phyloP scores from a whole-genome alignment of 441 rosid genomes.

The Gossypium trilobum region DNA sequence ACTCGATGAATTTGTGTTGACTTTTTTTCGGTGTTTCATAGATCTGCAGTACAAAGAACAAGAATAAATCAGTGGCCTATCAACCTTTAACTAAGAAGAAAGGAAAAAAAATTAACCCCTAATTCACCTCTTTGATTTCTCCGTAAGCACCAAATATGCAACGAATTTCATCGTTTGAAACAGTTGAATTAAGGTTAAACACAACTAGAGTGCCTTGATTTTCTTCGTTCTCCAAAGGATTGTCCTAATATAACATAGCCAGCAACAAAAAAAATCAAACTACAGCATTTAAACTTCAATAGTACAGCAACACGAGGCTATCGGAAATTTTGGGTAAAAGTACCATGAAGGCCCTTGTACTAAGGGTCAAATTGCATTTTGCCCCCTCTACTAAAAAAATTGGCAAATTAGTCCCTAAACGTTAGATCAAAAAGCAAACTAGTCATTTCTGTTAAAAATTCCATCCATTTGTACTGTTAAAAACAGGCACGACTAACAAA shows the following conservation, averaged over 20 bases:
- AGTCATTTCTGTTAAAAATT: no score
- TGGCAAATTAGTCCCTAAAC: no score
- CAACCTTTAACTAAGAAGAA: neutral
- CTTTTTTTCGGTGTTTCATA: conserved; percentile 29
- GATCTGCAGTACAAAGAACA: conserved; percentile 31
- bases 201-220: conserved; percentile 42
- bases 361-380: no score
- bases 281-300: neutral
- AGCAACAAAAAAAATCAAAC: neutral
- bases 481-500: no score
- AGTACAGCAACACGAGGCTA: neutral
- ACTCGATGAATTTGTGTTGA: conserved; percentile 42
- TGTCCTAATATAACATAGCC: conserved; percentile 28
- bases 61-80: conserved; percentile 7
- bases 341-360: no score
- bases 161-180: conserved; percentile 40
- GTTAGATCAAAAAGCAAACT: no score
- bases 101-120: neutral
- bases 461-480: no score
- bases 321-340: neutral
- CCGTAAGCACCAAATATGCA: conserved; percentile 41
- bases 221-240: conserved; percentile 31
- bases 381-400: no score
- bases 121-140: conserved; percentile 46
- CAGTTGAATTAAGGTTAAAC: conserved; percentile 39